Evolutionary conservation across 345 rosid genomes (phyloP).

Genomic region (Noccaea bulbosa): DNA sequence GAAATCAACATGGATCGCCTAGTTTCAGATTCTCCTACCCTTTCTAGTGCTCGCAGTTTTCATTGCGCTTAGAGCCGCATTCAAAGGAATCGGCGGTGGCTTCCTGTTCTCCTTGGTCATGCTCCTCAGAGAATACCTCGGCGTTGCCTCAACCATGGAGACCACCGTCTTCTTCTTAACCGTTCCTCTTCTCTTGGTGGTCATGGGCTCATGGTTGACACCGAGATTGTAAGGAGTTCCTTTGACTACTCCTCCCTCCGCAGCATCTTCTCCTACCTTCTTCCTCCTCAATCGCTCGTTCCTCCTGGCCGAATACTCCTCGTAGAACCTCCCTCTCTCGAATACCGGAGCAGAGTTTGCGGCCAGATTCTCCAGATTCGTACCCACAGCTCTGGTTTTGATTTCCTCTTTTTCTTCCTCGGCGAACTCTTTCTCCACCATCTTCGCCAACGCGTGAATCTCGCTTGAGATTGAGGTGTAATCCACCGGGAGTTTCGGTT

Average conservation of each 20-base stretch:
- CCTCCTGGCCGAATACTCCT: constrained; percentile 77
- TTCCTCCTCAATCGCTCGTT: constrained; percentile 81
- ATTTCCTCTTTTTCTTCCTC: constrained; percentile 7
- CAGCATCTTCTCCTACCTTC: constrained; percentile 48
- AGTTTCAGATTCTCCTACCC: constrained; percentile 30
- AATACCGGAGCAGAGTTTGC: constrained; percentile 51
- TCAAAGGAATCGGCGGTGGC: constrained; percentile 57
- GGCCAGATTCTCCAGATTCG: constrained; percentile 18
- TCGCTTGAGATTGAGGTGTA: constrained; percentile 71
- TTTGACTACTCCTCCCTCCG: background rate
- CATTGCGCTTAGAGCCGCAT: constrained; percentile 19
- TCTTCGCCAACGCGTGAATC: constrained; percentile 60
- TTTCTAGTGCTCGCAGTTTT: constrained; percentile 31
- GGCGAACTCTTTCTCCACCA: constrained; percentile 46
- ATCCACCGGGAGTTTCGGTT: constrained; percentile 55
- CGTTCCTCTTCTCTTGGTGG: constrained; percentile 63
- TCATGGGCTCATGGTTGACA: constrained; percentile 54
- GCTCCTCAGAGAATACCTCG: constrained; percentile 80
- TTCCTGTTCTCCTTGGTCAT: constrained; percentile 75
- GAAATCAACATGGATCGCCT: background rate
- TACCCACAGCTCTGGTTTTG: constrained; percentile 16
- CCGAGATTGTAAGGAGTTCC: constrained; percentile 59
- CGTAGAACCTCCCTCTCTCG: constrained; percentile 88
- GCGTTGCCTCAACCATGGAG: constrained; percentile 49
- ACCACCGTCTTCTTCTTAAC: constrained; percentile 62